These are phyloP conservation scores for Rostrohypoxylon terebratum DNA, from an alignment of 495 filamentous ascomycete genomes.

Conservation along the genomic window DNA sequence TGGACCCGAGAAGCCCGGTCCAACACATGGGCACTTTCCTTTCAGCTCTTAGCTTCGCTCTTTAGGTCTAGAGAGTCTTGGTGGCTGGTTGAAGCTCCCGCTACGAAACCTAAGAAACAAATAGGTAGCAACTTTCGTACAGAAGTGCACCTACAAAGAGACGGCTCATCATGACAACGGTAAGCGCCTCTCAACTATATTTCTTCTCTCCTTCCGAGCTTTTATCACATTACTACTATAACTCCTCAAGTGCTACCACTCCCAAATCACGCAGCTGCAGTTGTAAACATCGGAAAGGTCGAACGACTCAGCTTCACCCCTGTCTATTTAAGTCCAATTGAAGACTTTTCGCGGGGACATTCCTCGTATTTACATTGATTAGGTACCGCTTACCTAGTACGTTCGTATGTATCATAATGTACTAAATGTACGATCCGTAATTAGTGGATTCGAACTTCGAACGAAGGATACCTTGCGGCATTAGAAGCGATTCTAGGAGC, in stretches of 20 bases:
- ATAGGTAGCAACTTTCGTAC: conserved; percentile 8
- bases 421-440: neutral
- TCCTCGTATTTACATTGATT: conserved; percentile 39
- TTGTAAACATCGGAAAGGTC: conserved; percentile 1
- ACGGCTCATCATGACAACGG: neutral
- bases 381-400: no score
- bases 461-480: neutral
- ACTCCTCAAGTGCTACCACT: neutral
- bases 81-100: neutral
- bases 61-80: no score
- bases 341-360: conserved; percentile 33
- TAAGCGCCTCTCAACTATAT: neutral
- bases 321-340: conserved; percentile 15
- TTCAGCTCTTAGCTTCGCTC: neutral
- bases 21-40: neutral
- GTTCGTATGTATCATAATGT: conserved; percentile 12
- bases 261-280: neutral
- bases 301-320: conserved; percentile 16
- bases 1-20: conserved; percentile 17
- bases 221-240: neutral
- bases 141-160: conserved; percentile 10
- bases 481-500: conserved; percentile 4
- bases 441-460: neutral
- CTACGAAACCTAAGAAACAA: neutral
- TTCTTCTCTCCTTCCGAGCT: neutral